These are phyloP conservation scores for Flaveria linearis DNA, from an alignment of 129 eudicot species.

Conservation along the genomic window DNA sequence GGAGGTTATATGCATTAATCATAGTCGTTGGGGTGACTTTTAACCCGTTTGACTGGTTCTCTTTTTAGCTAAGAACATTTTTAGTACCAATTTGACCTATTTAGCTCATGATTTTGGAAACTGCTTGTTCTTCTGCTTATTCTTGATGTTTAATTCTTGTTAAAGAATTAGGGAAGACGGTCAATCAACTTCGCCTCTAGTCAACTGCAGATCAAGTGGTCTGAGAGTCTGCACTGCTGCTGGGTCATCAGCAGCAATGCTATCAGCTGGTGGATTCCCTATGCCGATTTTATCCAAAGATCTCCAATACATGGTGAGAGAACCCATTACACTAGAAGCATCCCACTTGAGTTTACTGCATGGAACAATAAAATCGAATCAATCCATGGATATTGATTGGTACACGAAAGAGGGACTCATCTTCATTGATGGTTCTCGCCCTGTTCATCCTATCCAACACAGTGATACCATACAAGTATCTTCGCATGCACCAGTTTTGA, in stretches of 20 bases:
- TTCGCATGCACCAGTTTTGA: conserved; percentile 65
- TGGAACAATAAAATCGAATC: conserved; percentile 50
- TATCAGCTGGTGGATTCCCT: conserved; percentile 74
- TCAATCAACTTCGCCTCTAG: conserved; percentile 40
- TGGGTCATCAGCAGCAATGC: conserved; percentile 98
- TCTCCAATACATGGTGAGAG: conserved; percentile 88
- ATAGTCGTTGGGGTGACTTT: neutral
- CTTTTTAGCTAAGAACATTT: neutral
- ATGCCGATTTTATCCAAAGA: conserved; percentile 83
- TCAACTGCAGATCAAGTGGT: conserved; percentile 86
- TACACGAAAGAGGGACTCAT: conserved; percentile 20
- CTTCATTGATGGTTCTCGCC: conserved; percentile 56
- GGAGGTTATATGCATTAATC: too few species aligned
- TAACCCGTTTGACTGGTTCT: neutral
- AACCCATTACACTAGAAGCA: conserved; percentile 55
- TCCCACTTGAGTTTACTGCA: conserved; percentile 50
- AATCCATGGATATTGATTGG: conserved; percentile 68
- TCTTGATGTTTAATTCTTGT: neutral
- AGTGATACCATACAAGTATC: conserved; percentile 69
- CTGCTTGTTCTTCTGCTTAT: neutral
- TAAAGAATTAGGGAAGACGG: conserved; percentile 53
- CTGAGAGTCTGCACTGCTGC: conserved; percentile 88
- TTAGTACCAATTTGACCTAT: neutral
- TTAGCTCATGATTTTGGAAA: neutral
- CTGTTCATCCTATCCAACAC: conserved; percentile 48